A percentile compares a stretch with the other conserved stretches of the same genome.
phyloP scores from a whole-genome alignment of 805 yeast genomes.

The Torulaspora gathmanii region DNA sequence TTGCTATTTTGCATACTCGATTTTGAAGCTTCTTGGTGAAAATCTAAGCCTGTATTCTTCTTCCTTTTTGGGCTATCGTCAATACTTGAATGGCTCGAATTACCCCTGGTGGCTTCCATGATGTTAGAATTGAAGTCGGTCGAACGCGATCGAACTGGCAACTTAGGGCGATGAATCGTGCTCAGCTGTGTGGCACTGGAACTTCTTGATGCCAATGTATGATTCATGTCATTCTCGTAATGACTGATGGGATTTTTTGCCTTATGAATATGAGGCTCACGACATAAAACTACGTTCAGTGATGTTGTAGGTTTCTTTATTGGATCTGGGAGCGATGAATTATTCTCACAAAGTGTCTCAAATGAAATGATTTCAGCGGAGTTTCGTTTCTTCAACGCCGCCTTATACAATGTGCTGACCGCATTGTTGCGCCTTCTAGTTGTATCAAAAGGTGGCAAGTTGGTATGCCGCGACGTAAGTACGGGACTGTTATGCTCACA shows the following conservation, averaged over 20 bases:
- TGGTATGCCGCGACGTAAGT: slow-evolving; percentile 6
- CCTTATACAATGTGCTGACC: slow-evolving; percentile 13
- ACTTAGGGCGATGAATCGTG: neutral
- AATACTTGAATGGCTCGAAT: neutral
- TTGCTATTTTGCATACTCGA: neutral
- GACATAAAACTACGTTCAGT: neutral
- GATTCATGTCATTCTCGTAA: slow-evolving; percentile 19
- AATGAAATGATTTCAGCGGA: slow-evolving; percentile 3
- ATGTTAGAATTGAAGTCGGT: neutral
- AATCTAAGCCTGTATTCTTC: neutral
- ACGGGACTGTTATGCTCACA: slow-evolving; percentile 13
- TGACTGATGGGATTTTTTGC: slow-evolving; percentile 19
- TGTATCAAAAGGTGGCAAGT: slow-evolving; percentile 5
- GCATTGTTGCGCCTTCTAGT: slow-evolving; percentile 15
- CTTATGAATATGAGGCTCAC: slow-evolving; percentile 1
- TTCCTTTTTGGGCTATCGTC: neutral
- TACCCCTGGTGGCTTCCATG: neutral
- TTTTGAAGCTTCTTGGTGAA: neutral
- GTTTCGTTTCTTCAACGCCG: slow-evolving; percentile 9
- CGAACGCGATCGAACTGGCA: slow-evolving; percentile 2
- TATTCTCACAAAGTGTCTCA: neutral
- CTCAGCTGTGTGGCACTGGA: slow-evolving; percentile 10
- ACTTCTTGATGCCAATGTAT: slow-evolving; percentile 16
- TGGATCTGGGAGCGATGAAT: neutral
- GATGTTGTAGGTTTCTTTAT: slow-evolving; percentile 1